These are phyloP conservation scores for Amanita exitialis DNA, from an alignment of 768 basidiomycete genomes.

Conservation along the genomic window DNA sequence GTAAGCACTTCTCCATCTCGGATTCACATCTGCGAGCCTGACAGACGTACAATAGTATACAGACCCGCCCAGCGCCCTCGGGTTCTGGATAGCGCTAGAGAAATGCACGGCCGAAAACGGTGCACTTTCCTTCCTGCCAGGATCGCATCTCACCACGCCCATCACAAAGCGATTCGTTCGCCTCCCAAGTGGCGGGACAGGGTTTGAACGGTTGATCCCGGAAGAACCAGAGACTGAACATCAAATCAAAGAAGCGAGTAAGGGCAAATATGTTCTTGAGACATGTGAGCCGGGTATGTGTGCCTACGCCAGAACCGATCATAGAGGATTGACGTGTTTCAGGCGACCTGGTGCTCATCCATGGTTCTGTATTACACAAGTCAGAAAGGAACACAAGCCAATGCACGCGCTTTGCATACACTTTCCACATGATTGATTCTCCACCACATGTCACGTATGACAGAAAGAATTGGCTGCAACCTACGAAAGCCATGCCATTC, in stretches of 20 bases:
- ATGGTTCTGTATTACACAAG: slow-evolving; percentile 88
- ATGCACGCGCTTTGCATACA: slow-evolving; percentile 85
- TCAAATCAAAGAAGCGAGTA: slow-evolving; percentile 15
- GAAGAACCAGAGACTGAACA: slow-evolving; percentile 18
- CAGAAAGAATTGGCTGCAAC: slow-evolving; percentile 93
- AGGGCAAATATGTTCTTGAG: slow-evolving; percentile 53
- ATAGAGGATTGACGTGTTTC: not conserved
- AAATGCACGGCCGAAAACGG: slow-evolving; percentile 76
- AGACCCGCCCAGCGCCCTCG: slow-evolving; percentile 82
- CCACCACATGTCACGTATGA: slow-evolving; percentile 67
- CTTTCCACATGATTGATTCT: slow-evolving; percentile 90
- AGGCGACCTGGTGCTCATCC: slow-evolving; percentile 91
- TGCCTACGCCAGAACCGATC: not conserved
- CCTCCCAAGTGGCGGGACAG: slow-evolving; percentile 66
- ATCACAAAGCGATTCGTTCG: slow-evolving; percentile 85
- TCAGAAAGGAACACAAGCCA: slow-evolving; percentile 78
- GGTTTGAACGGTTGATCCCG: slow-evolving; percentile 57
- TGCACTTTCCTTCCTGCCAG: slow-evolving; percentile 82
- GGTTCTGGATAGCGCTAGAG: slow-evolving; percentile 96
- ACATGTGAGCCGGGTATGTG: slow-evolving; percentile 61
- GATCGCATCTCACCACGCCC: slow-evolving; percentile 70
- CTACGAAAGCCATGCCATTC: slow-evolving; percentile 78
- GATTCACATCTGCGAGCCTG: not conserved
- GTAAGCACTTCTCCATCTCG: slow-evolving; percentile 25
- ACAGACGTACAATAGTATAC: slow-evolving; percentile 54